Evolutionary conservation across 495 filamentous ascomycete genomes (phyloP), one percentile per base, ranked within the genome.

Genomic region (Lasiosphaeria miniovina): DNA sequence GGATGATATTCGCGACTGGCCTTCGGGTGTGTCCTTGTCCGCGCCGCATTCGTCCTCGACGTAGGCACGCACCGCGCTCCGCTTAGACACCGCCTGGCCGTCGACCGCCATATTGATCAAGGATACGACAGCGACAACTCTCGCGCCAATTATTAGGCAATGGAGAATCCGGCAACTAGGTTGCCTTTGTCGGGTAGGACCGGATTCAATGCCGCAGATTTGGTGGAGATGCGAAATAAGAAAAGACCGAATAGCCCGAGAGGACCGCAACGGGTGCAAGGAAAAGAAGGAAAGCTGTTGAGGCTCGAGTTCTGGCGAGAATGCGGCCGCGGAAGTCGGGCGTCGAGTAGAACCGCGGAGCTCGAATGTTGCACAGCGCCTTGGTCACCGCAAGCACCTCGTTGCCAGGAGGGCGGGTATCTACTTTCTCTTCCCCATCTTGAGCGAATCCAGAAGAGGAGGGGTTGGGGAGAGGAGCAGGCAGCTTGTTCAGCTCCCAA

Each of bases 71-170:
- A 24, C 24, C 10, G 52, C 60, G 24, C 62, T 70, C 8, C 69
- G 58, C 55, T 70, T 72, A 9, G 64, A 68, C 49, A 70, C 62
- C n/a, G 55, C 57, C 55, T 66, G 64, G 15, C 43, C 53, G 14
- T 57, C 52, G 7, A 51, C 41, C 0, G 58, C 49, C 68, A 71
- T 71, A 10, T 53, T 54, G 54, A 15, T 46, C 49, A 38, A 31
- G 5, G 49, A n/a, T 6, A 40, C 36, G 15, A 45, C 5, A 12
- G 24, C 24, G 24, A 24, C 2, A 24, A 24, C 24, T 24, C 24
- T 24, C 24, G 24, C 24, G 24, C 24, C 40, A 10, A 45, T 9
- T 10, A 2, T 45, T 1, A 45, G 40, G 40, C 40, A 14, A 9
- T n/a, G 17, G 11, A 14, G 17, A 12, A 10, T 14, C 41, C 12